A percentile compares a stretch with the other conserved stretches of the same genome.
These are phyloP conservation scores for Plasmodium vivax DNA, from an alignment of 169 alveolate genomes.

Conservation along the genomic window DNA sequence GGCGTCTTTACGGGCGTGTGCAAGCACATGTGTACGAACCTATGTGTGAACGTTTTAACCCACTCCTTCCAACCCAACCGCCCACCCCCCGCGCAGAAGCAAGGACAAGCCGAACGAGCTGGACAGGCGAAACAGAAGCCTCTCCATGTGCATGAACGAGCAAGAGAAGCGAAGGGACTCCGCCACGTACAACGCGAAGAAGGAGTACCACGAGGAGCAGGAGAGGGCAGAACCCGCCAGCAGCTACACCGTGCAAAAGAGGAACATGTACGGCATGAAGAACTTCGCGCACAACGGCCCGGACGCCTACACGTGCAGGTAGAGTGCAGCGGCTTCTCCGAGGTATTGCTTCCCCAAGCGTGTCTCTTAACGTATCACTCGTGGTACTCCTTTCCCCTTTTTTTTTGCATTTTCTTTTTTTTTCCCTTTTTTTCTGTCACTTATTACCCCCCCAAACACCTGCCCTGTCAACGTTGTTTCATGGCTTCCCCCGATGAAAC, in stretches of 20 bases:
- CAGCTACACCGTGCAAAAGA: constrained; percentile 16
- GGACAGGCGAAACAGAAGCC: constrained; percentile 59
- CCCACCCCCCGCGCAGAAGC: constrained; percentile 8
- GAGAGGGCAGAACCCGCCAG: background rate
- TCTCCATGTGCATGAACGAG: constrained; percentile 46
- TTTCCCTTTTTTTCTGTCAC: background rate
- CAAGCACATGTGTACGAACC: no score
- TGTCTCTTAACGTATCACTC: background rate
- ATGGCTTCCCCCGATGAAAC: background rate
- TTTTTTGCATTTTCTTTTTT: background rate
- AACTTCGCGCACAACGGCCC: constrained; percentile 36
- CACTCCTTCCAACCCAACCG: background rate
- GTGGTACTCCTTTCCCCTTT: background rate
- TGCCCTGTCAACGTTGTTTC: background rate
- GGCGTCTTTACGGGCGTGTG: no score
- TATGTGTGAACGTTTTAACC: background rate
- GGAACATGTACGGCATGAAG: constrained; percentile 36
- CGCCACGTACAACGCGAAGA: constrained; percentile 24
- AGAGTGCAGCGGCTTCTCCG: background rate
- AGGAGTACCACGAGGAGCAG: constrained; percentile 6
- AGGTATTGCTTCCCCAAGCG: background rate
- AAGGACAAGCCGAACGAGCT: constrained; percentile 15
- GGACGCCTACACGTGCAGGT: constrained; percentile 40
- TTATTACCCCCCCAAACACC: background rate
- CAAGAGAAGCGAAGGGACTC: constrained; percentile 18